Evolutionary conservation across 2,329 filamentous ascomycete species (phyloP).

Genomic region (Ophiosphaerella korrae): DNA sequence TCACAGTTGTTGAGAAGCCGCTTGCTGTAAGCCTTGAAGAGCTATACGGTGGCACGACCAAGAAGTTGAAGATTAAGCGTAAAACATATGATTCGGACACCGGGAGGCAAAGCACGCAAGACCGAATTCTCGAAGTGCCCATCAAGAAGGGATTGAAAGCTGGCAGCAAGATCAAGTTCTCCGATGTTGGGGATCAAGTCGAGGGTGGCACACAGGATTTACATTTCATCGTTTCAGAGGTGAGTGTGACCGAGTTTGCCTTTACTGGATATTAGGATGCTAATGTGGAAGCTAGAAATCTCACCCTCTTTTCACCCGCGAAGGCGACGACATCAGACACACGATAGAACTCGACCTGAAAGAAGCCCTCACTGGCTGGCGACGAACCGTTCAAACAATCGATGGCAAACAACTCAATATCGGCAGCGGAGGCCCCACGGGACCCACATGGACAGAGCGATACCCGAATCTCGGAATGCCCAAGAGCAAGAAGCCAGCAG

Average conservation of each 20-base stretch:
- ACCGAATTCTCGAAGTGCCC: slow-evolving; percentile 89
- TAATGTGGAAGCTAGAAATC: slow-evolving; percentile 67
- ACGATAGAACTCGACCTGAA: slow-evolving; percentile 84
- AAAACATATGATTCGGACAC: slow-evolving; percentile 85
- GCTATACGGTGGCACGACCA: slow-evolving; percentile 81
- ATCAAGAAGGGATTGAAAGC: slow-evolving; percentile 97
- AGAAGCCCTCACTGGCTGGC: slow-evolving; percentile 94
- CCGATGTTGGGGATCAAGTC: slow-evolving; percentile 95
- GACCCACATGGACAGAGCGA: slow-evolving; percentile 77
- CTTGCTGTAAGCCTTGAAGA: slow-evolving; percentile 85
- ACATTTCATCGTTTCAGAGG: slow-evolving; percentile 93
- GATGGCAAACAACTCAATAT: slow-evolving; percentile 85
- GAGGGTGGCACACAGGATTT: slow-evolving; percentile 95
- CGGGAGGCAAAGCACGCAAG: slow-evolving; percentile 83
- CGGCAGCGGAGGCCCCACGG: slow-evolving; percentile 81
- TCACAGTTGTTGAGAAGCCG: slow-evolving; percentile 86
- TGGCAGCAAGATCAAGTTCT: slow-evolving; percentile 97
- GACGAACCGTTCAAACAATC: slow-evolving; percentile 87
- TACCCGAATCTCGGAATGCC: slow-evolving; percentile 94
- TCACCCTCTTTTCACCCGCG: slow-evolving; percentile 81
- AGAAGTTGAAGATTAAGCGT: slow-evolving; percentile 98
- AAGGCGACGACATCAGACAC: slow-evolving; percentile 84
- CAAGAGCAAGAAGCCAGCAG: slow-evolving; percentile 82
- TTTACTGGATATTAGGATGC: slow-evolving; percentile 9
- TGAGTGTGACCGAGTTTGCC: slow-evolving; percentile 53